Percentiles rank a stretch among this genome's conserved stretches.
phyloP scores from a whole-genome alignment of 768 basidiomycete genomes.

The Lentinula guzmanii region DNA sequence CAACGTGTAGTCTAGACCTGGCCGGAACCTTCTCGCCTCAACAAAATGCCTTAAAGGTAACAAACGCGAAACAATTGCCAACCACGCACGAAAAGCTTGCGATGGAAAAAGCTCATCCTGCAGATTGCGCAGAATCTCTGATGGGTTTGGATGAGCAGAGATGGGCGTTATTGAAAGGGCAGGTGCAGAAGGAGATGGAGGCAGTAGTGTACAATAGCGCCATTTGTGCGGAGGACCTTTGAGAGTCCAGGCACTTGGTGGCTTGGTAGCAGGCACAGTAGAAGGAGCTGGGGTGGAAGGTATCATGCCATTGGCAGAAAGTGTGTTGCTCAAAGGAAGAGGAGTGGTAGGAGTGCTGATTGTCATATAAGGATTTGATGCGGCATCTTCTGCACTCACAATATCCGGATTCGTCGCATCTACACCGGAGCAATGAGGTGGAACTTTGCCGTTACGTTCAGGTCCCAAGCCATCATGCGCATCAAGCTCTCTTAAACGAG shows the following conservation, averaged over 20 bases:
- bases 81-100: conserved; percentile 87
- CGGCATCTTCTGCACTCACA: background rate
- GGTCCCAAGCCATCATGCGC: conserved; percentile 54
- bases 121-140: conserved; percentile 56
- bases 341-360: background rate
- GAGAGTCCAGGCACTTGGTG: conserved; percentile 51
- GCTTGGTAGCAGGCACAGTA: background rate
- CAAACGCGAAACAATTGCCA: conserved; percentile 63
- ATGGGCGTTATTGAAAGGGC: conserved; percentile 44
- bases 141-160: conserved; percentile 45
- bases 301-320: background rate
- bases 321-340: background rate
- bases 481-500: conserved; percentile 60
- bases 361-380: background rate
- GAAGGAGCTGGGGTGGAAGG: background rate
- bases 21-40: conserved; percentile 86
- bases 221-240: conserved; percentile 93
- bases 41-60: conserved; percentile 66
- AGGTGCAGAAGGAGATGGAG: conserved; percentile 28
- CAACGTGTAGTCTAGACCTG: conserved; percentile 92
- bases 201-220: conserved; percentile 74
- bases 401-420: background rate
- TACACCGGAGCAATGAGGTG: conserved; percentile 40
- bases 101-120: conserved; percentile 78
- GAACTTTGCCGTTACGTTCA: conserved; percentile 47